A percentile compares a stretch with the other conserved stretches of the same genome.
These are phyloP conservation scores for Diplodia seriata DNA, from an alignment of 2,329 filamentous ascomycete genomes.

Conservation along the genomic window DNA sequence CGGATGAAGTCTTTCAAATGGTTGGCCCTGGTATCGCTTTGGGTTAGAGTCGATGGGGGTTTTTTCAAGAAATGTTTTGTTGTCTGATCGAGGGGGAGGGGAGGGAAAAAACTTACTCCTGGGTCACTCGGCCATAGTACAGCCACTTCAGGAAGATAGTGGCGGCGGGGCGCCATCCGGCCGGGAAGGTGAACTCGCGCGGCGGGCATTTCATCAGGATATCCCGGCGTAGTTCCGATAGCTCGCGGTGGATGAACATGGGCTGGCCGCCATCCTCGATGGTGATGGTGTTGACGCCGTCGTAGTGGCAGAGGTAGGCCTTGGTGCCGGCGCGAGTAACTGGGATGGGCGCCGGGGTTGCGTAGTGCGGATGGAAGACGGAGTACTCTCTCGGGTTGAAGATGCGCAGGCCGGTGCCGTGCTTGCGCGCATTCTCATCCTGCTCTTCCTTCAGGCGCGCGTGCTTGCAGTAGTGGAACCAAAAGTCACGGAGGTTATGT, in stretches of 20 bases:
- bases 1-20: conserved; percentile 19
- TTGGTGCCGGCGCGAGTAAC: conserved; percentile 13
- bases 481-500: not conserved
- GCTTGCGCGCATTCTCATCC: not conserved
- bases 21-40: conserved; percentile 2
- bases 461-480: not conserved
- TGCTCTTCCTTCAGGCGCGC: not conserved
- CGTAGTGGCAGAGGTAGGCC: conserved; percentile 6
- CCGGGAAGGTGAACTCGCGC: not conserved
- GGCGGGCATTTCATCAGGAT: conserved; percentile 5
- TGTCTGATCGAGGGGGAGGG: too few species aligned
- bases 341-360: not conserved
- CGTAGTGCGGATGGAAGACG: not conserved
- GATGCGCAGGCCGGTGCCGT: not conserved
- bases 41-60: conserved; percentile 4
- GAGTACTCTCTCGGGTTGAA: conserved; percentile 1
- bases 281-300: conserved; percentile 13
- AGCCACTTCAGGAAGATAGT: conserved; percentile 26
- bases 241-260: conserved; percentile 11
- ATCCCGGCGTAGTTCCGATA: conserved; percentile 1
- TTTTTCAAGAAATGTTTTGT: not conserved
- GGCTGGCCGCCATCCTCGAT: conserved; percentile 10
- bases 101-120: not conserved
- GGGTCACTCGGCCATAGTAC: not conserved
- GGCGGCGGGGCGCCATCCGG: conserved; percentile 15